Evolutionary conservation across 441 rosid species (phyloP), one percentile per base, ranked within the genome.

Genomic region (Mallotus repandus): DNA sequence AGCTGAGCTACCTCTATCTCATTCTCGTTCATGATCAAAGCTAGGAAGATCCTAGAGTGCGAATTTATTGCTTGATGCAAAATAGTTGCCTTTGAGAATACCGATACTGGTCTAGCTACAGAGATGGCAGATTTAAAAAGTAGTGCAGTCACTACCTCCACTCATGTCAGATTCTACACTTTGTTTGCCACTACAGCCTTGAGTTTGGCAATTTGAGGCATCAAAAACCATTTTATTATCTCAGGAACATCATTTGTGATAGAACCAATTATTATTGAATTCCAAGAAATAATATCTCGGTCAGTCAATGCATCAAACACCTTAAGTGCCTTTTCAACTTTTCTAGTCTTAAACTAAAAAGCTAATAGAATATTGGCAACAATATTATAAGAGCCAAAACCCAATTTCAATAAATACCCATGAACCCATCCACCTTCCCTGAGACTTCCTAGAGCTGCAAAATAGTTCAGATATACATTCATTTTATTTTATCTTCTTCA

Each of bases 201-300:
- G 43, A 86, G 76, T 5, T 61, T 48, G 0, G 55, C 54, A 0
- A 77, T 74, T 80, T 4, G 71, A n/a, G 4, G 66, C 70, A 8
- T 57, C 50, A 16, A 86, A 83, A 12, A 78, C 79, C 52, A 46
- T 46, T 79, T 76, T 5, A 18, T 15, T 19, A 71, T 25, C n/a
- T 52, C 19, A 0, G 72, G 53, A 41, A 41, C n/a, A n/a, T n/a
- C n/a, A n/a, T n/a, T n/a, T n/a, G n/a, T n/a, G n/a, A n/a, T n/a
- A n/a, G n/a, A n/a, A n/a, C n/a, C n/a, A n/a, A n/a, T n/a, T 64
- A 86, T 83, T 78, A 89, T 87, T 0, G 89, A 86, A 59, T 88
- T 91, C 97, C 97, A 89, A 0, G 92, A 85, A 18, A 91, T 71
- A 25, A 87, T 81, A 85, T 89, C 95, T 77, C 89, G 46, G 13